A percentile compares a stretch with the other conserved stretches of the same genome.
These are phyloP conservation scores for Alloteropsis semialata DNA, from an alignment of 176 grass and related monocot genomes.

Conservation along the genomic window DNA sequence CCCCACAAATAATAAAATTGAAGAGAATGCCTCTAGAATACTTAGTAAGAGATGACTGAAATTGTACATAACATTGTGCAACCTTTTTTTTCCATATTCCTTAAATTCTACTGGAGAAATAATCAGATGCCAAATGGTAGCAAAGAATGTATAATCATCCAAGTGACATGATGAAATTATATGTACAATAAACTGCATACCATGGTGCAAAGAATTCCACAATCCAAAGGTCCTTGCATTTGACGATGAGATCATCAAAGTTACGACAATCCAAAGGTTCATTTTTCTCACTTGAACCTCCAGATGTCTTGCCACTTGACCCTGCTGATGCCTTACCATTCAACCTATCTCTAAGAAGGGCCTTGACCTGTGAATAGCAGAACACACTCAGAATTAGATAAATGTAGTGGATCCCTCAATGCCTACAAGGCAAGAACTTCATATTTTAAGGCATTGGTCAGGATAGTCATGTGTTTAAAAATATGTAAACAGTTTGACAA, in stretches of 20 bases:
- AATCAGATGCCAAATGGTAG: not conserved
- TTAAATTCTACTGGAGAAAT: not conserved
- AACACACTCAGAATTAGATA: not conserved
- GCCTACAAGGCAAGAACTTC: not conserved
- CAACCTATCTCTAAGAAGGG: slow-evolving; percentile 82
- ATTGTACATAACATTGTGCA: not conserved
- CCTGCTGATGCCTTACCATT: slow-evolving; percentile 62
- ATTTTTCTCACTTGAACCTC: slow-evolving; percentile 74
- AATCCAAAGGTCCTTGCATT: slow-evolving; percentile 96
- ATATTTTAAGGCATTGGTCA: not conserved
- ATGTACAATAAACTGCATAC: slow-evolving; percentile 45
- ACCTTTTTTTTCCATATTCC: not conserved
- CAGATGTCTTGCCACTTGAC: slow-evolving; percentile 70
- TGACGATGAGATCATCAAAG: slow-evolving; percentile 86
- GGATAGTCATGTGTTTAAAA: not conserved
- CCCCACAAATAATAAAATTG: not conserved
- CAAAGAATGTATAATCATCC: slow-evolving; percentile 6
- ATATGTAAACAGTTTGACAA: not conserved
- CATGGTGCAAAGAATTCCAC: slow-evolving; percentile 99
- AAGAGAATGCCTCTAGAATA: not conserved
- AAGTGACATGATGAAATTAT: slow-evolving; percentile 3
- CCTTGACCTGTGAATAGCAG: slow-evolving; percentile 65
- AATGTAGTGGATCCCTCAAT: not conserved
- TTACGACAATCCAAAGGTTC: slow-evolving; percentile 82
- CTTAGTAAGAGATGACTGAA: not conserved